Conservation (phyloP, 768 basidiomycete species). For the Holtermannia corniformis region DNA sequence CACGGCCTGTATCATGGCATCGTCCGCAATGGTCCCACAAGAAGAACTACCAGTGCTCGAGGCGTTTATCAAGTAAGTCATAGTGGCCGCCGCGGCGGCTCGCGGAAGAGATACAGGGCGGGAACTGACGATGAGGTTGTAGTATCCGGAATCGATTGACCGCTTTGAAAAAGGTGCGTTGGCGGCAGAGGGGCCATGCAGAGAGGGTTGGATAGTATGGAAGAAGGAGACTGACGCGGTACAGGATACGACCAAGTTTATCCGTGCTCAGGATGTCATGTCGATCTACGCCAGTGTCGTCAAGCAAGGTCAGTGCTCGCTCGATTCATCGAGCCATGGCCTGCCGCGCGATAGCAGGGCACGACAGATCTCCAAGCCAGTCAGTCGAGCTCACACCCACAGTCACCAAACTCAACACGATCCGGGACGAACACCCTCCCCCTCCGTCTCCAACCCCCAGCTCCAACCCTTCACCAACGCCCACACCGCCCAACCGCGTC, state of each 20-base stretch:
- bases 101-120: neutral
- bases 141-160: slow-evolving; percentile 94
- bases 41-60: slow-evolving; percentile 89
- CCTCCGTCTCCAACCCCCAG: slow-evolving; percentile 9
- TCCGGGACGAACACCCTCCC: slow-evolving; percentile 56
- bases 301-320: slow-evolving; percentile 63
- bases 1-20: no score
- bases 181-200: neutral
- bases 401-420: slow-evolving; percentile 84
- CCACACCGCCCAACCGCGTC: slow-evolving; percentile 56
- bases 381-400: slow-evolving; percentile 10
- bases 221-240: no score
- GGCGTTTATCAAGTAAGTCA: slow-evolving; percentile 76
- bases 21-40: slow-evolving; percentile 31
- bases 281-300: slow-evolving; percentile 85
- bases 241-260: slow-evolving; percentile 85
- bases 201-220: neutral
- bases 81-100: neutral
- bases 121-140: neutral
- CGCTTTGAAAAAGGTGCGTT: slow-evolving; percentile 43
- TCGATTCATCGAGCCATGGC: neutral
- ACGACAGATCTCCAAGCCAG: slow-evolving; percentile 1
- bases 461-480: slow-evolving; percentile 9
- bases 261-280: slow-evolving; percentile 87
- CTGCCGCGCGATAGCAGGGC: no score